Percentiles rank a stretch among this genome's conserved stretches.
phyloP scores from a whole-genome alignment of 331 rosid genomes.

The Phaseolus coccineus region DNA sequence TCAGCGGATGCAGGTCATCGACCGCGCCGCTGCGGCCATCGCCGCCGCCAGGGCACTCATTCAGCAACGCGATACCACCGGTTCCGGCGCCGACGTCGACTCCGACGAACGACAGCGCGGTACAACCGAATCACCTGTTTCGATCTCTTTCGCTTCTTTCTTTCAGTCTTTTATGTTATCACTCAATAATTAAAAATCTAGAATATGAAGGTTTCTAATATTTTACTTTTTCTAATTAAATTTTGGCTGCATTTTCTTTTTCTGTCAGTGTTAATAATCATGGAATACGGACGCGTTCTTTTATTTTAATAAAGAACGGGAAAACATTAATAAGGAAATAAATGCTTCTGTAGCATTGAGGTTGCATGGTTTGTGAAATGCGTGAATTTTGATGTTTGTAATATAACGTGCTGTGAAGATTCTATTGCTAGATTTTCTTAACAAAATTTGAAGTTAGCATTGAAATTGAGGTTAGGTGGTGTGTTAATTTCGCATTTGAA shows the following conservation, averaged over 20 bases:
- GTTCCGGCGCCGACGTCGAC: background rate
- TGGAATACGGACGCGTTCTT: background rate
- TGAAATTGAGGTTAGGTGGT: background rate
- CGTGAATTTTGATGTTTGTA: background rate
- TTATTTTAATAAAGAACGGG: background rate
- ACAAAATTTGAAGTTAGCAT: background rate
- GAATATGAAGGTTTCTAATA: background rate
- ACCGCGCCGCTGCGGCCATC: constrained; percentile 92
- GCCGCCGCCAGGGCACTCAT: constrained; percentile 72
- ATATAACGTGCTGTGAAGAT: constrained; percentile 3
- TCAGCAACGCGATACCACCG: background rate
- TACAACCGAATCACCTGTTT: background rate
- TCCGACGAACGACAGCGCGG: background rate
- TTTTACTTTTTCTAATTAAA: background rate
- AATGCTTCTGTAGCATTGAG: too few relatives aligned
- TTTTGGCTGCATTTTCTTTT: background rate
- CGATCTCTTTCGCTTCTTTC: background rate
- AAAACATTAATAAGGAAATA: background rate
- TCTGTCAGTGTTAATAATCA: background rate
- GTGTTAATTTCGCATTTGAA: background rate
- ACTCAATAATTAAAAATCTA: background rate
- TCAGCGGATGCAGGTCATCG: constrained; percentile 89
- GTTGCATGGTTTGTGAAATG: background rate
- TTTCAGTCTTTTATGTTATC: background rate
- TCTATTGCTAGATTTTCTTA: background rate